Evolutionary conservation across 2,329 filamentous ascomycete species (phyloP), one percentile per base, ranked within the genome.

Genomic region (Cercospora sp.): DNA sequence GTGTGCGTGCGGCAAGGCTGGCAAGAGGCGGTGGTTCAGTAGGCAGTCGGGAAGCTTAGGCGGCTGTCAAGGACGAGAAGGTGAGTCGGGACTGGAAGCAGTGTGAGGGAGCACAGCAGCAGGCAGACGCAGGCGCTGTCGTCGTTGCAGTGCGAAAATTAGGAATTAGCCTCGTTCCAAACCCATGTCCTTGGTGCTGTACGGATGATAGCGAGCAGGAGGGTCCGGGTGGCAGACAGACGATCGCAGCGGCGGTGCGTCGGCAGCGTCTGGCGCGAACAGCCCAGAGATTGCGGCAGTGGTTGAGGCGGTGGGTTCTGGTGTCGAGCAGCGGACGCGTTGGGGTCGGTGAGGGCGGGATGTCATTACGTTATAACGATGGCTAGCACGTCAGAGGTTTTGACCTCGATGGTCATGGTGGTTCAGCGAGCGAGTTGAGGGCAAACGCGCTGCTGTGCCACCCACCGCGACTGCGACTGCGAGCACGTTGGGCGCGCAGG

Each of bases 101-200:
- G 33, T 39, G 33, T 13, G 33, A 39, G 33, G 33, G 33, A 39
- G 33, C 13, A 39, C 33, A 39, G 13, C 33, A 39, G 33, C 33
- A 39, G 33, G 33, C 33, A 61, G 33, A 42, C 33, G 59, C 31
- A 39, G 61, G 61, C 61, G 36, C 36, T 16, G 51, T 45, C 16
- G 33, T 45, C 33, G 36, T 48, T 61, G 33, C 16, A 45, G 36
- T 36, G 42, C 30, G 36, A 28, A 30, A n/a, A 30, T 23, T 42
- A n/a, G 36, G 36, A 18, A 36, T 30, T 45, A 61, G 59, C n/a
- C 57, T 65, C 42, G 64, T 60, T 55, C 57, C 64, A 4, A 30
- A 61, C 45, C 63, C 63, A 60, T 61, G 64, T 58, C 26, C 28
- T 12, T 55, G 64, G 64, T 48, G 28, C 58, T 33, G 39, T 20